Conservation (phyloP, 352 stramenopile species). For the Globisporangium okanoganense region DNA sequence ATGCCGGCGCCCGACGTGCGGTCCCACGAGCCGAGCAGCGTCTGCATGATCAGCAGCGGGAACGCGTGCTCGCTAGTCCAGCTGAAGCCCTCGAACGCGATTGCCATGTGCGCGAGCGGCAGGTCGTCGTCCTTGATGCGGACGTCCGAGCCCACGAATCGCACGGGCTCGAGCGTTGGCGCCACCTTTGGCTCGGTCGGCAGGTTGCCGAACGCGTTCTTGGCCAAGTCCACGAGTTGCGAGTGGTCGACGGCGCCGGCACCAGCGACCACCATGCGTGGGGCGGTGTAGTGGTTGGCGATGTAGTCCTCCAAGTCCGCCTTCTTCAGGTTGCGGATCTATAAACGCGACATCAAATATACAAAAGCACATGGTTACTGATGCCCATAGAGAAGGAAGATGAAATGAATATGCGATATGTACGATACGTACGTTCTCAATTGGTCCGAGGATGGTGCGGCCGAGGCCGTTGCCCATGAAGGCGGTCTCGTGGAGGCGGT, state of each 20-base stretch:
- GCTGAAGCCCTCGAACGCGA: slow-evolving; percentile 97
- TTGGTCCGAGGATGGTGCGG: slow-evolving; percentile 98
- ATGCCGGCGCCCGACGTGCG: slow-evolving; percentile 90
- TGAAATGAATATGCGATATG: background rate
- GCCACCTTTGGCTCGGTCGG: slow-evolving; percentile 72
- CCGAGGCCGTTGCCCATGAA: slow-evolving; percentile 97
- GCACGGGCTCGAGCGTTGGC: slow-evolving; percentile 70
- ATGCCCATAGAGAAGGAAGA: background rate
- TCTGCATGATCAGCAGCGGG: slow-evolving; percentile 98
- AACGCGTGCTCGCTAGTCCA: slow-evolving; percentile 99
- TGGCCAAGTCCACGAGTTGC: slow-evolving; percentile 95
- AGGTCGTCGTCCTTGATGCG: slow-evolving; percentile 89
- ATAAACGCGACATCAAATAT: background rate
- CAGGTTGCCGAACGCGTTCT: slow-evolving; percentile 96
- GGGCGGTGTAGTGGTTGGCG: slow-evolving; percentile 99
- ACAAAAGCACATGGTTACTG: background rate
- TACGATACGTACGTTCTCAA: slow-evolving; percentile 94
- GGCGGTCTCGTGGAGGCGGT: slow-evolving; percentile 98
- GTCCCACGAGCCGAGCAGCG: slow-evolving; percentile 90
- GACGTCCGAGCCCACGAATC: slow-evolving; percentile 89
- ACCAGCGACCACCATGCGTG: slow-evolving; percentile 98
- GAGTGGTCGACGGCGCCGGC: slow-evolving; percentile 97
- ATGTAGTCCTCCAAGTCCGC: slow-evolving; percentile 97
- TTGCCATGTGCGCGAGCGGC: slow-evolving; percentile 92
- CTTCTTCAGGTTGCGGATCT: slow-evolving; percentile 91